These are phyloP conservation scores for Phytopythium oedochilum DNA, from an alignment of 352 stramenopile genomes.

Conservation along the genomic window DNA sequence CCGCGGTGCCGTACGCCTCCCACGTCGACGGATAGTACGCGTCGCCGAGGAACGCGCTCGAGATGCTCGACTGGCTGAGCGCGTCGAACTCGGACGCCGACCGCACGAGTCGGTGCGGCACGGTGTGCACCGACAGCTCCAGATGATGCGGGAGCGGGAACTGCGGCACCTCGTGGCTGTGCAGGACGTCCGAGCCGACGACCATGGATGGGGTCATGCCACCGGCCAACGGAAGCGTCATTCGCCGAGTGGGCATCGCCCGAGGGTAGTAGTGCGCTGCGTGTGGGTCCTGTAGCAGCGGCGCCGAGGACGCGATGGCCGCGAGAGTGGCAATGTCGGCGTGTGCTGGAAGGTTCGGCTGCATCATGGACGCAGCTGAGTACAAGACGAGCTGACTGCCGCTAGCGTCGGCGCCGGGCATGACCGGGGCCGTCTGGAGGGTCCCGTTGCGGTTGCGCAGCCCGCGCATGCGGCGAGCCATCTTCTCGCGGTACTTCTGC, in stretches of 20 bases:
- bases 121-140: conserved; percentile 3
- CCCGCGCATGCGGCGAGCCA: conserved; percentile 47
- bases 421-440: conserved; percentile 31
- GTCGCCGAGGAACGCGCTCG: conserved; percentile 34
- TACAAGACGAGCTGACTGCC: not conserved
- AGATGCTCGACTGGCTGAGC: conserved; percentile 32
- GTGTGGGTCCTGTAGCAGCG: not conserved
- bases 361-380: not conserved
- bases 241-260: not conserved
- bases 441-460: conserved; percentile 60
- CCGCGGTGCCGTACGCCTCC: conserved; percentile 7
- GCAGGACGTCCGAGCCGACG: not conserved
- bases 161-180: conserved; percentile 7
- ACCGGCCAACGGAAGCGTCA: not conserved
- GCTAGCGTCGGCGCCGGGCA: not conserved
- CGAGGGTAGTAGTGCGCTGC: not conserved
- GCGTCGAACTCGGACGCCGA: conserved; percentile 32
- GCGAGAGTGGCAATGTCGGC: conserved; percentile 6
- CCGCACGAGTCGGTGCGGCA: conserved; percentile 12
- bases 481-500: conserved; percentile 66
- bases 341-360: not conserved
- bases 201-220: not conserved
- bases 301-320: conserved; percentile 4
- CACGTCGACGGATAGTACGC: conserved; percentile 25
- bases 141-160: conserved; percentile 8